Evolutionary conservation across 371 early-diverging fungal species (phyloP).

Genomic region (Lichtheimia corymbifera): DNA sequence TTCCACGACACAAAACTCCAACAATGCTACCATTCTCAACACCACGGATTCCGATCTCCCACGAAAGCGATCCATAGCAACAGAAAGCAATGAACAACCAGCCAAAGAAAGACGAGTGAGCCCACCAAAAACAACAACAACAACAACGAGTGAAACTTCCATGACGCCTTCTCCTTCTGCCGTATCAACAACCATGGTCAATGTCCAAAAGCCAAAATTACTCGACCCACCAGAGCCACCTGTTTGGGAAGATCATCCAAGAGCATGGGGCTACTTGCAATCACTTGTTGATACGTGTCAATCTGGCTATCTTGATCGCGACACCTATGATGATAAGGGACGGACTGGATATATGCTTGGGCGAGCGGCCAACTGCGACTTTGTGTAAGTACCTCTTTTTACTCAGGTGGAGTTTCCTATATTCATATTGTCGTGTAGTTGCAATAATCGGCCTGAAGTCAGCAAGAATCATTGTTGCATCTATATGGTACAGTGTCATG

Average conservation of each 20-base stretch:
- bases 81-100: too few species aligned
- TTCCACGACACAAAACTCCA: neutral
- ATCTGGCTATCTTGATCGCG: slow-evolving; percentile 24
- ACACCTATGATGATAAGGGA: slow-evolving; percentile 22
- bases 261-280: slow-evolving; percentile 61
- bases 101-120: too few species aligned
- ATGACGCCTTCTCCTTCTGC: neutral
- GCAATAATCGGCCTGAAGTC: too few species aligned
- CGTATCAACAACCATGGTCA: neutral
- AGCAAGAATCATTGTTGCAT: too few species aligned
- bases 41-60: too few species aligned
- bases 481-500: too few species aligned
- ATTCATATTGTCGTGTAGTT: neutral
- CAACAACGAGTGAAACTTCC: too few species aligned
- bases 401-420: neutral
- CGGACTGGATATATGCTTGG: slow-evolving; percentile 72
- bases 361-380: slow-evolving; percentile 62
- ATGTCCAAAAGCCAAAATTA: neutral
- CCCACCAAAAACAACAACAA: too few species aligned
- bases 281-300: slow-evolving; percentile 39
- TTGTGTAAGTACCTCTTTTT: slow-evolving; percentile 39
- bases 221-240: slow-evolving; percentile 15
- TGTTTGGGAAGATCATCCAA: slow-evolving; percentile 24
- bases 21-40: neutral
- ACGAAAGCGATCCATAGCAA: too few species aligned